These are phyloP conservation scores for Euphorbia peplus DNA, from an alignment of 345 rosid species.

Conservation along the genomic window DNA sequence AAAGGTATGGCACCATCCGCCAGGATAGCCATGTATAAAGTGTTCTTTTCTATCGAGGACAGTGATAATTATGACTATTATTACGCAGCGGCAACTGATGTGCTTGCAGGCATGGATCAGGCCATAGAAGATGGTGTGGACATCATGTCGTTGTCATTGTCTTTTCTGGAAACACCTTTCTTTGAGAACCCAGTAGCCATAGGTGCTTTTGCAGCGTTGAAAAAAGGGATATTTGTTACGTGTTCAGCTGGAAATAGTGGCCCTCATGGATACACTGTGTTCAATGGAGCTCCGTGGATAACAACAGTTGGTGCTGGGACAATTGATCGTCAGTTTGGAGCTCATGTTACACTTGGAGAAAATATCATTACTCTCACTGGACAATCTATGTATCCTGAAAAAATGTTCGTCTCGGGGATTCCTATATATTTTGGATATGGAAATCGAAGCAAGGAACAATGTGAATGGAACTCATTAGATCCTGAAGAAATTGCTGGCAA, in stretches of 20 bases:
- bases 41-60: conserved; percentile 18
- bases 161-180: conserved; percentile 34
- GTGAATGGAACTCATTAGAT: conserved; percentile 24
- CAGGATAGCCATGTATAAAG: conserved; percentile 59
- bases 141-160: conserved; percentile 38
- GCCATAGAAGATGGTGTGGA: conserved; percentile 53
- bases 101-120: conserved; percentile 52
- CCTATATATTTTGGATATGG: conserved; percentile 39
- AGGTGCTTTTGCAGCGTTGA: conserved; percentile 51
- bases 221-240: conserved; percentile 46
- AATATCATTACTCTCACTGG: conserved; percentile 20
- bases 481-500: conserved; percentile 34
- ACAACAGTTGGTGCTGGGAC: conserved; percentile 43
- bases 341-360: conserved; percentile 27
- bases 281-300: conserved; percentile 45
- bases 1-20: conserved; percentile 43
- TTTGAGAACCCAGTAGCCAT: conserved; percentile 45
- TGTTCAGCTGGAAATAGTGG: conserved; percentile 47
- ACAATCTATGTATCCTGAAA: conserved; percentile 37
- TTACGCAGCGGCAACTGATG: conserved; percentile 36
- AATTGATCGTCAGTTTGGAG: conserved; percentile 30
- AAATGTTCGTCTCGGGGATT: conserved; percentile 24
- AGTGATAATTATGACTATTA: neutral
- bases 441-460: conserved; percentile 40
- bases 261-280: conserved; percentile 37